These are phyloP conservation scores for Exophiala viscosa DNA, from an alignment of 2,329 filamentous ascomycete species.

Conservation along the genomic window DNA sequence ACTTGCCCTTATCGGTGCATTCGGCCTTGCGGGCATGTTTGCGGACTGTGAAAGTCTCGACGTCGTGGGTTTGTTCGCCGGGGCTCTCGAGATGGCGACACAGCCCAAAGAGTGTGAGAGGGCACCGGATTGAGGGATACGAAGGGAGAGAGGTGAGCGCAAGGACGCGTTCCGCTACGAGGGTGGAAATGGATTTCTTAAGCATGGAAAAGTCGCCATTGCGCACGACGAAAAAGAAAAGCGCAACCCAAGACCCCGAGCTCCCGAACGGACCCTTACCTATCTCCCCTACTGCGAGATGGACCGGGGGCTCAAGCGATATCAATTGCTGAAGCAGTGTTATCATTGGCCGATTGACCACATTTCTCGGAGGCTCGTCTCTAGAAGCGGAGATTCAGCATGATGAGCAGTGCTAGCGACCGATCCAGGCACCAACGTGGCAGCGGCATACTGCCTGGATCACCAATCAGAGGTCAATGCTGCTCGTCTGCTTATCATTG, in stretches of 20 bases:
- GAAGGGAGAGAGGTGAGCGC: not conserved
- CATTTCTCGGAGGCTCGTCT: constrained; percentile 1
- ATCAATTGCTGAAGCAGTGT: constrained; percentile 2
- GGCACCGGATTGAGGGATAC: not conserved
- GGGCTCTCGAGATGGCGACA: no score
- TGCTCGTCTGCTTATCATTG: constrained; percentile 13
- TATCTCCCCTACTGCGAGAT: constrained; percentile 2
- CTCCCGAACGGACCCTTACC: not conserved
- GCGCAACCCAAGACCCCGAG: constrained; percentile 1
- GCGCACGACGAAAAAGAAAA: constrained; percentile 17
- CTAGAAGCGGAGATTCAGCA: not conserved
- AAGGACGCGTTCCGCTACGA: not conserved
- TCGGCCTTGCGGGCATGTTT: not conserved
- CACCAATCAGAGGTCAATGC: constrained; percentile 2
- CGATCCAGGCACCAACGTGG: constrained; percentile 16
- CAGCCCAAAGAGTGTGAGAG: not conserved
- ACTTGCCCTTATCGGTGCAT: not conserved
- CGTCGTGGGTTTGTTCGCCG: not conserved
- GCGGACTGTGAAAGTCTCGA: not conserved
- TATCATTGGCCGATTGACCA: constrained; percentile 7
- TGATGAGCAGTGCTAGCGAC: constrained; percentile 3
- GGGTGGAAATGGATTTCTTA: constrained; percentile 2
- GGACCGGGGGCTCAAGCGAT: constrained; percentile 22
- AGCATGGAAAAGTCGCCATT: not conserved
- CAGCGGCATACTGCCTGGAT: not conserved